Evolutionary conservation across 1,284 basidiomycete genomes (phyloP).

Genomic region (Pholiota adiposa): DNA sequence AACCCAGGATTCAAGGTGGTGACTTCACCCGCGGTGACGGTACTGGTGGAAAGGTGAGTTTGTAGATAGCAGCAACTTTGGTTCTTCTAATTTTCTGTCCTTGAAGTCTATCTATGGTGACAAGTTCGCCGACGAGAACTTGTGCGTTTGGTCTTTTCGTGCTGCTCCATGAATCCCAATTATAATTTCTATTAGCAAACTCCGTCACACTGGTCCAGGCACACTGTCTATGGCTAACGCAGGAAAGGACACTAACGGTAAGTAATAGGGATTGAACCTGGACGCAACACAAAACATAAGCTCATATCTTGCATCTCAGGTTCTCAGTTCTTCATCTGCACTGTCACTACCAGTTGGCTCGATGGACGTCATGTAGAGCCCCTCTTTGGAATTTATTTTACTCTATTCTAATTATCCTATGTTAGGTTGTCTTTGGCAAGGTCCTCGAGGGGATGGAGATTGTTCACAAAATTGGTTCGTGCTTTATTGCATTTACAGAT

Average conservation of each 20-base stretch:
- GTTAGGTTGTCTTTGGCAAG: constrained; percentile 88
- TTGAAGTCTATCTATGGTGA: constrained; percentile 87
- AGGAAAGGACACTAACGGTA: constrained; percentile 85
- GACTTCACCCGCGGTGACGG: constrained; percentile 95
- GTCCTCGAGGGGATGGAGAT: constrained; percentile 92
- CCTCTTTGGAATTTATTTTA: constrained; percentile 7
- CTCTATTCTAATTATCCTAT: constrained; percentile 7
- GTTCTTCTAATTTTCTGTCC: constrained; percentile 2
- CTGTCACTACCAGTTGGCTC: constrained; percentile 77
- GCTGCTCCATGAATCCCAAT: background rate
- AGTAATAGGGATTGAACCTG: constrained; percentile 19
- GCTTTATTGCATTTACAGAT: background rate
- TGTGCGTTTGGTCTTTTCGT: constrained; percentile 52
- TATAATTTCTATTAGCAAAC: constrained; percentile 59
- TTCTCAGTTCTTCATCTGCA: constrained; percentile 90
- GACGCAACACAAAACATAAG: background rate
- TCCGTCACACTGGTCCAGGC: constrained; percentile 86
- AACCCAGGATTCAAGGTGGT: constrained; percentile 87
- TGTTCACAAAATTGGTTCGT: constrained; percentile 72
- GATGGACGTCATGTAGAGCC: constrained; percentile 71
- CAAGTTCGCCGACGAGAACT: constrained; percentile 97
- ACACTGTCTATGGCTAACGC: constrained; percentile 95
- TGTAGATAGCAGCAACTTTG: background rate
- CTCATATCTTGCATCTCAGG: constrained; percentile 42
- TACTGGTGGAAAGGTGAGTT: constrained; percentile 82